Conservation (phyloP, 768 basidiomycete species). For the Pleurotus citrinopileatus region DNA sequence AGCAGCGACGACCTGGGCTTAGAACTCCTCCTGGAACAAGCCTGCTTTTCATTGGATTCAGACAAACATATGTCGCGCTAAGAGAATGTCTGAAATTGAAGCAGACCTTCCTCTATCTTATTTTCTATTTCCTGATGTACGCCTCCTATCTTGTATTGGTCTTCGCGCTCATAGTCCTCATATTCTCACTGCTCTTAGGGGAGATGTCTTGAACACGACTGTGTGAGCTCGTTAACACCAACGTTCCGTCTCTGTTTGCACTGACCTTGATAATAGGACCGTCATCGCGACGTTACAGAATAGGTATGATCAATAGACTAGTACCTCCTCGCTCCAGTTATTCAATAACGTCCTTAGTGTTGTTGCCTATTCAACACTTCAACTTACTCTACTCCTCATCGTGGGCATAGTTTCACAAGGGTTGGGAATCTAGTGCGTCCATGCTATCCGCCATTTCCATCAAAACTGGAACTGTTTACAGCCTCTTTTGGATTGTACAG, state of each 20-base stretch:
- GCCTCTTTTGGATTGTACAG: slow-evolving; percentile 68
- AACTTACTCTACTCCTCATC: slow-evolving; percentile 63
- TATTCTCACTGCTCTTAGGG: slow-evolving; percentile 37
- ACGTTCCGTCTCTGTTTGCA: slow-evolving; percentile 3
- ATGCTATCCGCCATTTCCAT: neutral
- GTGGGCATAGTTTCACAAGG: slow-evolving; percentile 65
- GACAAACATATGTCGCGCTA: slow-evolving; percentile 61
- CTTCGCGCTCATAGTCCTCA: neutral
- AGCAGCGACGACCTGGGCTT: slow-evolving; percentile 67
- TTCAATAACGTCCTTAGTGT: slow-evolving; percentile 36
- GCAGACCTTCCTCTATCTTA: slow-evolving; percentile 71
- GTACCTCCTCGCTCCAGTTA: neutral
- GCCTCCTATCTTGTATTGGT: slow-evolving; percentile 25
- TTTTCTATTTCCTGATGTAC: slow-evolving; percentile 76
- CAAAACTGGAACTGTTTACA: slow-evolving; percentile 18
- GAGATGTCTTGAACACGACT: slow-evolving; percentile 72
- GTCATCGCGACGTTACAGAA: slow-evolving; percentile 72
- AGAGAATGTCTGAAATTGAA: slow-evolving; percentile 65
- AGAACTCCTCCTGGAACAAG: slow-evolving; percentile 51
- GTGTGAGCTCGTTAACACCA: slow-evolving; percentile 52
- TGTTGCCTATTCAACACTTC: slow-evolving; percentile 69
- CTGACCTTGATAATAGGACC: slow-evolving; percentile 38
- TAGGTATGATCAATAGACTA: slow-evolving; percentile 34
- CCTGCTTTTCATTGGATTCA: slow-evolving; percentile 63
- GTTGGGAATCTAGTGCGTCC: slow-evolving; percentile 62